Evolutionary conservation across 2,329 filamentous ascomycete species (phyloP).

Genomic region (Hypoxylon sp.): DNA sequence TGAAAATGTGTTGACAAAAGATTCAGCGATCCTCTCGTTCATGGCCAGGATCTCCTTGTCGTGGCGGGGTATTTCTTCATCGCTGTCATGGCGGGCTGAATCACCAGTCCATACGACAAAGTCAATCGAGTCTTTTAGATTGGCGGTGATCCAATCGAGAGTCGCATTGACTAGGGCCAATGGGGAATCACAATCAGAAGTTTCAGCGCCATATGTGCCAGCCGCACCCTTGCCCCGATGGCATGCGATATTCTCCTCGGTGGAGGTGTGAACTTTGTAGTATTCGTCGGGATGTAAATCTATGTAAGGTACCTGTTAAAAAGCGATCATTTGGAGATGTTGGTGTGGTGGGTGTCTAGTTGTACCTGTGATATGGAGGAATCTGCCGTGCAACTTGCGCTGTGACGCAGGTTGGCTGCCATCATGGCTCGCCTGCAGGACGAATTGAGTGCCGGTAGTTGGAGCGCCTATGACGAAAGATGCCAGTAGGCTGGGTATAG

Average conservation of each 20-base stretch:
- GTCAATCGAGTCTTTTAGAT: slow-evolving; percentile 82
- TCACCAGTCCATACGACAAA: slow-evolving; percentile 96
- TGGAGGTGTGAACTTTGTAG: slow-evolving; percentile 83
- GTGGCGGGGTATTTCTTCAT: slow-evolving; percentile 81
- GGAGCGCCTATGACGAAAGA: slow-evolving; percentile 45
- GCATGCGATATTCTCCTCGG: slow-evolving; percentile 76
- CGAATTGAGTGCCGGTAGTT: slow-evolving; percentile 43
- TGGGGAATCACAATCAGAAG: slow-evolving; percentile 89
- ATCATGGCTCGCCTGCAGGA: slow-evolving; percentile 44
- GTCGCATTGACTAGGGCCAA: slow-evolving; percentile 85
- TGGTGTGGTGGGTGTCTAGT: slow-evolving; percentile 40
- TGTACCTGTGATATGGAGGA: slow-evolving; percentile 88
- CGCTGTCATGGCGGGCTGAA: slow-evolving; percentile 88
- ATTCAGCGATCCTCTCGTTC: slow-evolving; percentile 80
- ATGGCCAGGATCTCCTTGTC: slow-evolving; percentile 79
- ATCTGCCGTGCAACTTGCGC: slow-evolving; percentile 74
- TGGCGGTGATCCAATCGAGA: slow-evolving; percentile 85
- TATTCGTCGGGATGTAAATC: slow-evolving; percentile 93
- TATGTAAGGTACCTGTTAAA: slow-evolving; percentile 53
- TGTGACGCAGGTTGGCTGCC: slow-evolving; percentile 42
- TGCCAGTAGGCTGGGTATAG: slow-evolving; percentile 46
- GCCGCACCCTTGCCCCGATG: slow-evolving; percentile 82
- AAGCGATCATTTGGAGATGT: slow-evolving; percentile 19
- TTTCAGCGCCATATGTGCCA: slow-evolving; percentile 86
- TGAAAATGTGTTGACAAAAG: slow-evolving; percentile 80